Base-by-base conservation (phyloP, 2,329 filamentous ascomycete species). In the Phyllosticta citrichinensis region DNA sequence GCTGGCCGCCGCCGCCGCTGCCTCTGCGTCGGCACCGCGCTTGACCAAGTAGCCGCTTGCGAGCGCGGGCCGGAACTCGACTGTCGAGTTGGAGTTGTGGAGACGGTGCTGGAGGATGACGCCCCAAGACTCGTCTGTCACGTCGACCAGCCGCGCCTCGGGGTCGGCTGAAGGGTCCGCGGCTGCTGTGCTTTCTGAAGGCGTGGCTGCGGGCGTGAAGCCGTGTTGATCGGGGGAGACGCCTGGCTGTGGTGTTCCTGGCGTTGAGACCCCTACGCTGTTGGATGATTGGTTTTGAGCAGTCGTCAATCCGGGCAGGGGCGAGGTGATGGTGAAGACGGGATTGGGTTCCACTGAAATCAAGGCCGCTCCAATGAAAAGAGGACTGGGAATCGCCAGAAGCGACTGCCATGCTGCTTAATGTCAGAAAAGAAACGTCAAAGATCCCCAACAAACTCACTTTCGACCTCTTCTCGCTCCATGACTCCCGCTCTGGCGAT, bases 91-190 rank as follows among this genome's bases (percentile, higher is more conserved):
- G 40, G 69, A 71, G 64, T 71, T 75, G 68, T 70, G 74, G 0
- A 72, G 65, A n/a, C 75, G 80, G 69, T 90, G 87, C 0, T 83
- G 80, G 52, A 89, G 80, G 17, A 94, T 77, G 5, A 88, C 82
- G 20, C 86, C 88, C 86, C 87, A 93, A 0, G 83, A 87, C 64
- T 89, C 87, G 67, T 94, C 89, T 0, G 85, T 85, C 1, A 83
- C 74, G 68, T 94, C 89, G 19, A 89, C 76, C 11, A 95, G 81
- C 20, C 87, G 82, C 0, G 87, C 83, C 62, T 92, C 88, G 1
- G 79, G 78, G 62, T 87, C 84, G 20, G 64, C 65, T 1, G 63
- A 68, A 50, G 55, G 80, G 75, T 66, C 84, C 80, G 17, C 72
- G 55, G 73, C 72, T 2, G 75, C 72, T 12, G 65, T 68, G 52